Evolutionary conservation across 2,329 filamentous ascomycete species (phyloP), one percentile per base, ranked within the genome.

Genomic region (Neofusicoccum parvum): DNA sequence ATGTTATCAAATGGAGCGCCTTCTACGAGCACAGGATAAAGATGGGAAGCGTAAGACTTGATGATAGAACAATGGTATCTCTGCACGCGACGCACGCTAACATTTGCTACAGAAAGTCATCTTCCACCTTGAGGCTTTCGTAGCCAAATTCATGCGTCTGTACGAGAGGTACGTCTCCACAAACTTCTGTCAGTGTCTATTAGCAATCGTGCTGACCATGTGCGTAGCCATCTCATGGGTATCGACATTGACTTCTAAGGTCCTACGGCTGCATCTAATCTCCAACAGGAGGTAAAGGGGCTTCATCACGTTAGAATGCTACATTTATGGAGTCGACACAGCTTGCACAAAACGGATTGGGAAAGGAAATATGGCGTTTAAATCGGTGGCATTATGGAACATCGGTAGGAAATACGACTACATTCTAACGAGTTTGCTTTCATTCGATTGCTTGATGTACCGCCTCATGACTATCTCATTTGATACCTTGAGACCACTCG

Each of bases 101-200:
- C 69, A 65, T 66, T 83, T 78, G 11, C 11, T 36, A 32, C 32
- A 60, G 56, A 99, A 99, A 84, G 91, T 96, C 66, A 98, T 99
- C 68, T 99, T 99, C 79, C 96, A 99, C 75, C 82, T 99, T 3
- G 96, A 99, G 80, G 95, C 95, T 3, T 99, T 99, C 79, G 95
- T 99, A 66, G 94, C 94, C 66, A 98, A 97, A 81, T 97, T 98
- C 77, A 98, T 99, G 94, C 88, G 94, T 71, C 88, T 98, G 70
- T 87, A 94, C 69, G 95, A 99, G 82, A 94, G 93, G 88, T 96
- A 88, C 69, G 81, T 75, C 12, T 23, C 43, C 27, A 32, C 27
- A 32, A 32, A 5, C 27, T 32, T 32, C 27, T 32, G 27, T 32
- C 11, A 27, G 6, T 32, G 12, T 37, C 3, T 62, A n/a, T 20